Conservation (phyloP, 1,139 yeast genomes). For the Lipomyces yarrowii region DNA sequence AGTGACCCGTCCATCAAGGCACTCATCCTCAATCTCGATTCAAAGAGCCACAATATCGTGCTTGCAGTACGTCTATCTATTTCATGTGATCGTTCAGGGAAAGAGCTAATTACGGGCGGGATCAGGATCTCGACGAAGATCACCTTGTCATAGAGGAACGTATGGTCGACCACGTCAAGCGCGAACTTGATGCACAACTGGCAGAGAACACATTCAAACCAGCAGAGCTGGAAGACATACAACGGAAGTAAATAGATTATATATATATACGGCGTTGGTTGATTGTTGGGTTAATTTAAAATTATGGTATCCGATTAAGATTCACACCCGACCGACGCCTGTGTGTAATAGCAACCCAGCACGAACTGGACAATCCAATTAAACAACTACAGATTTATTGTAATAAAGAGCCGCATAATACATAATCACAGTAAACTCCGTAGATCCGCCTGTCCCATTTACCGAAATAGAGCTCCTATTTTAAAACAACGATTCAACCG, state of each 20-base stretch:
- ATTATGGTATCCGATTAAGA: background rate
- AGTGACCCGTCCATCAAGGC: constrained; percentile 94
- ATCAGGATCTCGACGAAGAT: constrained; percentile 81
- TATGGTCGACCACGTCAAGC: constrained; percentile 73
- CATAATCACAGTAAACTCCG: background rate
- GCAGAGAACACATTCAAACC: constrained; percentile 87
- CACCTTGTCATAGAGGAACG: constrained; percentile 79
- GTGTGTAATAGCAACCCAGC: background rate
- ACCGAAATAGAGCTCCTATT: background rate
- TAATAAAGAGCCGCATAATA: background rate
- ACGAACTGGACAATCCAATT: background rate
- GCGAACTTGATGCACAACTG: constrained; percentile 70
- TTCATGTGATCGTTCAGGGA: background rate
- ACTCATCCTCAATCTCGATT: constrained; percentile 76
- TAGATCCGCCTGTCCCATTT: background rate
- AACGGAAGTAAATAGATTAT: constrained; percentile 1
- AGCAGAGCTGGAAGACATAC: constrained; percentile 48
- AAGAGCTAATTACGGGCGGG: background rate
- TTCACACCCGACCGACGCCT: no score
- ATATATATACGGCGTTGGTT: background rate
- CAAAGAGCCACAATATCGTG: constrained; percentile 71
- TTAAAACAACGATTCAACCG: background rate
- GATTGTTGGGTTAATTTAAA: background rate
- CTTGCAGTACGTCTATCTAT: constrained; percentile 47
- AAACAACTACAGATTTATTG: background rate